Evolutionary conservation across 2,329 filamentous ascomycete species (phyloP), one percentile per base, ranked within the genome.

Genomic region (Apiospora arundinis): DNA sequence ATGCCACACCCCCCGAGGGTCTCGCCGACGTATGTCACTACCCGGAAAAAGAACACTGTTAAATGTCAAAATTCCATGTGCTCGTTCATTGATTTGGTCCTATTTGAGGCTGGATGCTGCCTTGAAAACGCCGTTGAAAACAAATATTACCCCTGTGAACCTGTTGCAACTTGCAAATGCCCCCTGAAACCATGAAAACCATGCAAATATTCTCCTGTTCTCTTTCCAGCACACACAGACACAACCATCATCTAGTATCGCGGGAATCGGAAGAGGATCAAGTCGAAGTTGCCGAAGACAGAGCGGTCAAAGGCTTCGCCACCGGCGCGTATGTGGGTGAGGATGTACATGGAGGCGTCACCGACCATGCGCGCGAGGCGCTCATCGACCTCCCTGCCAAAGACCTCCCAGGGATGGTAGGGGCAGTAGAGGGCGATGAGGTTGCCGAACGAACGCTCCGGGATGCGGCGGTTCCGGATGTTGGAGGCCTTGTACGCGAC

Each of bases 391-490:
- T 16, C 11, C 0, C 37, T 69, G n/a, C 32, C 32, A 28, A 63
- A 63, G 2, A 18, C 25, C 14, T 45, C 40, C 48, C 56, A 69
- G 16, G 46, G 28, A 1, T 18, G 14, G 3, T 23, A 6, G 8
- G 68, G 68, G n/a, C 68, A 69, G 32, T 60, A 23, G 1, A 63
- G 46, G 16, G 46, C 48, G 49, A 69, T 42, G 6, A 49, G 14
- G 46, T 21, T 23, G n/a, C 32, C 68, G n/a, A 69, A 69, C 8
- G 32, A 11, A 1, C 8, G 12, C 11, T 16, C 16, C 7, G 28
- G 23, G 23, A 69, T 65, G 11, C 14, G 14, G 7, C 44, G 23
- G 40, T 65, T 3, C 2, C 12, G n/a, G 48, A 63, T 42, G 23
- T 42, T 46, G 12, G n/a, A 42, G 28, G 7, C 8, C 28, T 8